These are phyloP conservation scores for Tolypocladium album DNA, from an alignment of 2,329 filamentous ascomycete genomes.

Conservation along the genomic window DNA sequence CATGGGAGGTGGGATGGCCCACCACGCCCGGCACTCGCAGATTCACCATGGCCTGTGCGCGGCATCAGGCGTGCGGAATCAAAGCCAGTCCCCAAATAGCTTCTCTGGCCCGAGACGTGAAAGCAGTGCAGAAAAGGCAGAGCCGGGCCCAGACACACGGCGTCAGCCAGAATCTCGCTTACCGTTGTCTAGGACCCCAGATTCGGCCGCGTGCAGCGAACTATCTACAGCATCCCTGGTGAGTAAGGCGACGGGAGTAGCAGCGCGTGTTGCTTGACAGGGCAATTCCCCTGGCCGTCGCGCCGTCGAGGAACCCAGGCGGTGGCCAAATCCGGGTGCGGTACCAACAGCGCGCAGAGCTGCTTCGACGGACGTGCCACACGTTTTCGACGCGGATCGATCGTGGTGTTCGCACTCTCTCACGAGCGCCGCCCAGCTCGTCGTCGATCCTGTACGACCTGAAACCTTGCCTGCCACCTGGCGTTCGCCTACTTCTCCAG, in stretches of 20 bases:
- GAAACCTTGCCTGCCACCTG: slow-evolving; percentile 1
- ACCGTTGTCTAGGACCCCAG: slow-evolving; percentile 1
- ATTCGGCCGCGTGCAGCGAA: slow-evolving; percentile 8
- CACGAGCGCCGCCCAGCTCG: neutral
- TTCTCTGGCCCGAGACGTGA: neutral
- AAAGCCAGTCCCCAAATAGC: neutral
- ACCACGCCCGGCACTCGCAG: slow-evolving; percentile 3
- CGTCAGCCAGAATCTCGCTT: slow-evolving; percentile 1
- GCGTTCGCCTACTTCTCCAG: neutral
- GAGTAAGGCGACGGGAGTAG: neutral
- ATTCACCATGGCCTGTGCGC: slow-evolving; percentile 8
- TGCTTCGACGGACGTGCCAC: neutral
- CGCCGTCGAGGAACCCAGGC: neutral
- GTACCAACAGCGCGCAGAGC: neutral
- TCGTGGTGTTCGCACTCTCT: neutral
- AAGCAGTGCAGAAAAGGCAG: neutral
- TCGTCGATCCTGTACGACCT: neutral
- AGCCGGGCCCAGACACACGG: neutral
- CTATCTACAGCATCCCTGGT: slow-evolving; percentile 1
- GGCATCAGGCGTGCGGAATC: neutral
- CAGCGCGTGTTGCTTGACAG: neutral
- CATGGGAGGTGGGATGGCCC: neutral
- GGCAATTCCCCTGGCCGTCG: neutral
- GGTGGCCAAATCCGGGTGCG: neutral
- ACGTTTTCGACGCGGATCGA: neutral